A percentile compares a stretch with the other conserved stretches of the same genome.
Conservation (phyloP, 2,329 filamentous ascomycete genomes). For the Setomelanomma holmii region DNA sequence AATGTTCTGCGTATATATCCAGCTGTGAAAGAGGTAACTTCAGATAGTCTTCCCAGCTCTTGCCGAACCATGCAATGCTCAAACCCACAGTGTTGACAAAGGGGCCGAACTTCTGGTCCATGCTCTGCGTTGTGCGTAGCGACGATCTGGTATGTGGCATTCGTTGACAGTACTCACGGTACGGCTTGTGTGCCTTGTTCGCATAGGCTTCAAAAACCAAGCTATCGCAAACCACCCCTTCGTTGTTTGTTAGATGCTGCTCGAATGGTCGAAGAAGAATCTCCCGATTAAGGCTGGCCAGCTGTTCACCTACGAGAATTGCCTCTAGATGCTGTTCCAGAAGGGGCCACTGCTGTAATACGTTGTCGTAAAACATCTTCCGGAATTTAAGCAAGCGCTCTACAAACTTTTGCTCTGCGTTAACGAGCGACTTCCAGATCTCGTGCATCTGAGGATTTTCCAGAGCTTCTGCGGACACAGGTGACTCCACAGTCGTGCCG, state of each 20-base stretch:
- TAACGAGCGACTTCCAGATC: conserved; percentile 30
- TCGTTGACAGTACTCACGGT: conserved; percentile 31
- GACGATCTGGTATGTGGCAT: conserved; percentile 35
- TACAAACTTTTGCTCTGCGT: conserved; percentile 32
- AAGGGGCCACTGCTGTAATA: conserved; percentile 35
- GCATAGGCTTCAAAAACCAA: conserved; percentile 32
- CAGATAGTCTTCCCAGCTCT: conserved; percentile 39
- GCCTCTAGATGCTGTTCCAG: conserved; percentile 33
- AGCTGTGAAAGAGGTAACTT: conserved; percentile 32
- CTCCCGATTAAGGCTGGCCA: conserved; percentile 26
- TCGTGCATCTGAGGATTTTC: conserved; percentile 25
- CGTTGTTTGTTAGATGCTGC: conserved; percentile 14
- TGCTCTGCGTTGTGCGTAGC: conserved; percentile 25
- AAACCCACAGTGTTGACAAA: conserved; percentile 37
- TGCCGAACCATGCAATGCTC: conserved; percentile 30
- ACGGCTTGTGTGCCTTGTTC: conserved; percentile 22
- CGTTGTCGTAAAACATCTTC: conserved; percentile 34
- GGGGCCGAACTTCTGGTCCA: conserved; percentile 30
- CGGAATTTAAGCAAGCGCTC: conserved; percentile 33
- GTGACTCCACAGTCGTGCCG: not conserved
- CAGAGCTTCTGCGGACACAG: conserved; percentile 1
- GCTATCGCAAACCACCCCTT: conserved; percentile 25
- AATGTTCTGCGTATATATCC: conserved; percentile 23
- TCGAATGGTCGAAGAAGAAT: conserved; percentile 29
- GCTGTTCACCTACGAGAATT: conserved; percentile 24